Base-by-base conservation (phyloP, 441 rosid species). In the Erodium texanum region DNA sequence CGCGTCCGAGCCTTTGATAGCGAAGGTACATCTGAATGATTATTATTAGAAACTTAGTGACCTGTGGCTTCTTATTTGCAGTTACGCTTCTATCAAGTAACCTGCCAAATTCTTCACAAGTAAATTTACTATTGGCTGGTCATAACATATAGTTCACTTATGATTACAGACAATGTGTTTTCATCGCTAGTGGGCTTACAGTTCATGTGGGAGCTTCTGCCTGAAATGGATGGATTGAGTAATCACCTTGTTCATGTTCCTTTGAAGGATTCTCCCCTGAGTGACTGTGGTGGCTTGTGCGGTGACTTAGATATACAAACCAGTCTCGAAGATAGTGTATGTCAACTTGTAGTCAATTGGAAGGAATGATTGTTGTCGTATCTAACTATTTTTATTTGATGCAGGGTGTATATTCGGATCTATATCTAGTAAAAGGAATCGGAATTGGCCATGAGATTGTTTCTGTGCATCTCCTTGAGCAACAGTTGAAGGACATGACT, bases 181-280 rank as follows among this genome's bases (percentile, higher is more conserved):
- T 91, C 99, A 23, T 91, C 99, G 34, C 80, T 93, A 61, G 99
- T 91, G 73, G 97, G 97, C 71, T 82, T 93, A 75, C 95, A 88
- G 36, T 93, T 93, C 87, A 81, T 76, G 89, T 94, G 99, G 99
- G 83, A 82, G 78, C 75, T 87, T 76, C 73, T 73, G 73, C 88
- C 96, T 73, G 90, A 87, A 75, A 76, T 68, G 68, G 73, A 69
- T 62, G 88, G 85, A 76, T 76, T 80, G 68, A 76, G 78, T 50
- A 93, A 91, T 83, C 92, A 89, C 75, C 99, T 94, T 73, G 83
- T 78, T 68, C 96, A 91, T 79, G 94, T 94, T 81, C 96, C 97
- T 74, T 74, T 94, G 76, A 88, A 88, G 85, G 96, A 89, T 70
- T 91, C 99, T 79, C 99, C 97, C 36, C 71, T 94, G 73, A 94